Conservation (phyloP, 768 basidiomycete genomes). For the Tricholoma hemisulphureum region DNA sequence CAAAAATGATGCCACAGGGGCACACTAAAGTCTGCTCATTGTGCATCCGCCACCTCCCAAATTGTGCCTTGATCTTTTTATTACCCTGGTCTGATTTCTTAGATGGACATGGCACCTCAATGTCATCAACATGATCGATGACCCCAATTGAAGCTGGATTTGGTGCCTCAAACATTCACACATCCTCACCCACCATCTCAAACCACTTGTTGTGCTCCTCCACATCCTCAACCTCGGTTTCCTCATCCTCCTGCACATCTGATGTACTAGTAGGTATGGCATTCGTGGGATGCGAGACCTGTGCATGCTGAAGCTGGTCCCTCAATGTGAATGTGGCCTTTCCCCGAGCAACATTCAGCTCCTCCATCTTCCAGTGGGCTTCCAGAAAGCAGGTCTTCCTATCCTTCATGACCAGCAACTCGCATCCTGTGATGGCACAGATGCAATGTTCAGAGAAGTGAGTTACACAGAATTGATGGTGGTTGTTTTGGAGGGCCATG, state of each 20-base stretch:
- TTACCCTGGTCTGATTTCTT: conserved; percentile 17
- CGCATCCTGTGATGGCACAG: conserved; percentile 3
- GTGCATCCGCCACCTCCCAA: conserved; percentile 28
- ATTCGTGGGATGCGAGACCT: background rate
- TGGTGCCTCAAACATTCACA: background rate
- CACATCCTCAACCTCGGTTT: background rate
- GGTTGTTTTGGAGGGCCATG: conserved; percentile 9
- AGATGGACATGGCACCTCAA: background rate
- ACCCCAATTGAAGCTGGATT: background rate
- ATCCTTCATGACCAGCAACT: background rate
- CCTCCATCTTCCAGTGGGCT: background rate
- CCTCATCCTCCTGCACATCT: background rate
- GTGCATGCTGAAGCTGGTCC: background rate
- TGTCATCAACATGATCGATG: background rate
- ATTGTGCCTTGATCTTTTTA: conserved; percentile 19
- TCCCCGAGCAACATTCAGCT: background rate
- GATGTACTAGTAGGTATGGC: background rate
- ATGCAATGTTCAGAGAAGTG: background rate
- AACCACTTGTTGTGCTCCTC: background rate
- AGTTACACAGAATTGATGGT: conserved; percentile 2
- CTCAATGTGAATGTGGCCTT: background rate
- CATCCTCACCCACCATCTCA: background rate
- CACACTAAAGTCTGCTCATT: conserved; percentile 27
- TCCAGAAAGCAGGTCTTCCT: background rate
- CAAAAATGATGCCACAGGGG: conserved; percentile 29